phyloP scores from a whole-genome alignment of 1,284 basidiomycete species.

The Tilletia walkeri region DNA sequence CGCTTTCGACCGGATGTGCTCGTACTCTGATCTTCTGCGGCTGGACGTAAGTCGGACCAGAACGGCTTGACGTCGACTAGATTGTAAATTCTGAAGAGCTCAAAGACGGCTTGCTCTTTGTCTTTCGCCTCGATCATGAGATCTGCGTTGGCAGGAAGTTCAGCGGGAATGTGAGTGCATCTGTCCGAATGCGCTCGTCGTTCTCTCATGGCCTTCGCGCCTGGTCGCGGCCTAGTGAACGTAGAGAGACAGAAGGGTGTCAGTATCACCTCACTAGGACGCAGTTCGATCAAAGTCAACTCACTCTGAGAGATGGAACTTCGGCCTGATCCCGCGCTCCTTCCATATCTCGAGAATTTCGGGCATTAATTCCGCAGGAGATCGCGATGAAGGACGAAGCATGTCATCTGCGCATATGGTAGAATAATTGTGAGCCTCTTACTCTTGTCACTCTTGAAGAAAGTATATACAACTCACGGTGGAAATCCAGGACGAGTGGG shows the following conservation, averaged over 20 bases:
- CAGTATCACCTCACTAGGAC: background rate
- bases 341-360: constrained; percentile 74
- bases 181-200: constrained; percentile 79
- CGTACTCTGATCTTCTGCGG: constrained; percentile 57
- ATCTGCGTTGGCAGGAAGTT: constrained; percentile 61
- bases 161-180: constrained; percentile 67
- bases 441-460: background rate
- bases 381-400: constrained; percentile 51
- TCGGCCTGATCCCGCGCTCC: constrained; percentile 71
- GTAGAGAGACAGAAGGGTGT: constrained; percentile 54
- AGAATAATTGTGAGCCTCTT: too few species aligned
- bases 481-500: constrained; percentile 61
- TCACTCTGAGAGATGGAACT: constrained; percentile 79
- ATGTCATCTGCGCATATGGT: constrained; percentile 39
- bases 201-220: constrained; percentile 58
- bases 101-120: constrained; percentile 87
- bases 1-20: constrained; percentile 56
- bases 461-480: constrained; percentile 19
- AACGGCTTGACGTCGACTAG: constrained; percentile 65
- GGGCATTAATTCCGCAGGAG: constrained; percentile 64
- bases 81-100: constrained; percentile 75
- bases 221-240: constrained; percentile 22
- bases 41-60: constrained; percentile 59
- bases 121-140: constrained; percentile 92
- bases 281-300: background rate